Evolutionary conservation across 805 yeast genomes (phyloP), one percentile per base, ranked within the genome.

Genomic region (Lipomyces chichibuensis): DNA sequence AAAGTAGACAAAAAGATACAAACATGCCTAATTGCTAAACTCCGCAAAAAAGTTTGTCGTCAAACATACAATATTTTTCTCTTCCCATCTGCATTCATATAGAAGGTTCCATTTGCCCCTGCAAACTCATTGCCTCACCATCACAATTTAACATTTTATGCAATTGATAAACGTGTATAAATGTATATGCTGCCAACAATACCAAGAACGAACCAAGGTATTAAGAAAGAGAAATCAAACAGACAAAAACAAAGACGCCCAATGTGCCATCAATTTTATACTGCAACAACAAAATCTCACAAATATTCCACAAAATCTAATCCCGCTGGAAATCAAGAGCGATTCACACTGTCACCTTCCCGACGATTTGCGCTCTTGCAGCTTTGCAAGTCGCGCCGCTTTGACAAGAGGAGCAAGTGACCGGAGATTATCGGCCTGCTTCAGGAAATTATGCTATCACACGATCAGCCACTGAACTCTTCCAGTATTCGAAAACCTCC

Each of bases 341-440:
- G 23, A 43, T 17, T 43, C 23, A n/a, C 8, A 23, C 49, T n/a
- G 20, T 20, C 8, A 23, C 59, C 55, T 43, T 11, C n/a, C 43
- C n/a, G 32, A 54, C 20, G 51, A 37, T 51, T 37, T 59, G 33
- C 65, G 69, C 32, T 65, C 72, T 64, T 64, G 70, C 23, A 59
- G 57, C 59, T 62, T 72, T 6, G 71, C 74, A 13, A 62, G 49
- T 9, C 75, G 63, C 1, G 75, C 73, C 7, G 74, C 71, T 25
- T 57, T 60, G 17, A 73, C 75, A 35, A 73, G 54, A 79, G 71
- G 75, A 7, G 74, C 62, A 27, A 74, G 63, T 7, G 74, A 59
- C n/a, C 67, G 23, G 49, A 73, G 55, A 27, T 64, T 62, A 25
- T 68, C 76, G 5, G 73, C 72, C 25, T 39, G 56, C 55, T 65